phyloP scores from a whole-genome alignment of 1,284 basidiomycete species.

The Afroboletus lepidellus region DNA sequence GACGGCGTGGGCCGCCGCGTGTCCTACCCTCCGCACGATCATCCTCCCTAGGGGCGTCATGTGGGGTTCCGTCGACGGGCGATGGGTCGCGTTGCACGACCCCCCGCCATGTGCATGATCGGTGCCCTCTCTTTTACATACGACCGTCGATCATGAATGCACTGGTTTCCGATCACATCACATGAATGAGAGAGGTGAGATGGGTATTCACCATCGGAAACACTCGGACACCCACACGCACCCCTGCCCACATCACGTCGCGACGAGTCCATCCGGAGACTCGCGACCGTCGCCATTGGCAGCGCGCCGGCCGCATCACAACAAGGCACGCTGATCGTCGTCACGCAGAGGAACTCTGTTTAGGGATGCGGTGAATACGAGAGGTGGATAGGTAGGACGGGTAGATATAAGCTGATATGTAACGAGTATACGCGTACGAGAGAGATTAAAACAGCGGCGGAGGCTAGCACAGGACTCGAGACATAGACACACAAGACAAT shows the following conservation, averaged over 20 bases:
- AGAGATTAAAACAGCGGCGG: slow-evolving; percentile 22
- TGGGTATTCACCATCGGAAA: too few species aligned
- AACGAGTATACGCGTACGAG: slow-evolving; percentile 21
- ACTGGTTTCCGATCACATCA: background rate
- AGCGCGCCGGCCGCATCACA: too few species aligned
- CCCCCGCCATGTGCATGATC: background rate
- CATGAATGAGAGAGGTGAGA: too few species aligned
- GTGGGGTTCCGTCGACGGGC: slow-evolving; percentile 36
- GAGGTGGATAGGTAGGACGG: slow-evolving; percentile 14
- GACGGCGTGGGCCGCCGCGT: slow-evolving; percentile 38
- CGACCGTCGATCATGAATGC: background rate
- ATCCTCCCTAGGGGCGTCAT: slow-evolving; percentile 43
- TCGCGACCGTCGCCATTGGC: too few species aligned
- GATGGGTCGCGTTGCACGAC: slow-evolving; percentile 27
- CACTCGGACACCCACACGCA: too few species aligned
- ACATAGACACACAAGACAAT: too few species aligned
- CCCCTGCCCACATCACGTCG: too few species aligned
- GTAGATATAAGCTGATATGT: slow-evolving; percentile 7
- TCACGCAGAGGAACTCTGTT: too few species aligned
- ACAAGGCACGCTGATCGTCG: too few species aligned
- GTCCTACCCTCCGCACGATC: slow-evolving; percentile 43
- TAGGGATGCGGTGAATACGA: slow-evolving; percentile 22
- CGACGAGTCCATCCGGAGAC: too few species aligned
- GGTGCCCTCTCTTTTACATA: background rate
- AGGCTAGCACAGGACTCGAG: background rate